phyloP scores from a whole-genome alignment of 495 filamentous ascomycete genomes.

The Pyrenula massariospora region DNA sequence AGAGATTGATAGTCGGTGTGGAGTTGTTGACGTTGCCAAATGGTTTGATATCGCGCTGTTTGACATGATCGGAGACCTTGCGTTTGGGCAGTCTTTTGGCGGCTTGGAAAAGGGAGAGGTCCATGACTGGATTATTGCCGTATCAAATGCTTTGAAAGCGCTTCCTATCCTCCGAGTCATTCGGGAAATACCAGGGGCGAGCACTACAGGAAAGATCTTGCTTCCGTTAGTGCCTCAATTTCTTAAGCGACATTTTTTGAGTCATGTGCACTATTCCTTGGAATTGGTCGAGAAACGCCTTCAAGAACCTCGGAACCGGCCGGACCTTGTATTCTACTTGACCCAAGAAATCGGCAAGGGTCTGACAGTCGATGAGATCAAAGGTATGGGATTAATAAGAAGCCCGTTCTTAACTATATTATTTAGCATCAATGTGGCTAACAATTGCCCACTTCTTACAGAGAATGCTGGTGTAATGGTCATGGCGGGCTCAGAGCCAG shows the following conservation, averaged over 20 bases:
- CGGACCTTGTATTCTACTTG: neutral
- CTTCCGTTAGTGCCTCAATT: neutral
- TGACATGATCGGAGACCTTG: neutral
- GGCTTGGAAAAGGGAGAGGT: neutral
- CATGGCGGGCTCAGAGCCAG: neutral
- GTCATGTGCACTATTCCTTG: neutral
- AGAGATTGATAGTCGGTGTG: neutral
- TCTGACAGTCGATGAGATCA: neutral
- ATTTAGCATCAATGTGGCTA: too few relatives aligned
- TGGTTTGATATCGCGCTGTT: neutral
- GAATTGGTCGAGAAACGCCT: neutral
- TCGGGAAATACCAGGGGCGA: neutral
- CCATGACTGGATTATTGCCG: neutral
- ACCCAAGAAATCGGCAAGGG: neutral
- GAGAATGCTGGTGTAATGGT: neutral
- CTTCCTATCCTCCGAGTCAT: neutral
- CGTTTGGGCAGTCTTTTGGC: neutral
- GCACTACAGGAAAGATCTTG: neutral
- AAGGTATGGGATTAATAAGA: too few relatives aligned
- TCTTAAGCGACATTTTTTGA: neutral
- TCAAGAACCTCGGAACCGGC: neutral
- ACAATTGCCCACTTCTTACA: too few relatives aligned
- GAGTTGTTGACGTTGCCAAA: neutral
- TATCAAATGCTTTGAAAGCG: neutral
- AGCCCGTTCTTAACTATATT: too few relatives aligned